Evolutionary conservation across 257 asterid genomes (phyloP).

Genomic region (Apocynum venetum): DNA sequence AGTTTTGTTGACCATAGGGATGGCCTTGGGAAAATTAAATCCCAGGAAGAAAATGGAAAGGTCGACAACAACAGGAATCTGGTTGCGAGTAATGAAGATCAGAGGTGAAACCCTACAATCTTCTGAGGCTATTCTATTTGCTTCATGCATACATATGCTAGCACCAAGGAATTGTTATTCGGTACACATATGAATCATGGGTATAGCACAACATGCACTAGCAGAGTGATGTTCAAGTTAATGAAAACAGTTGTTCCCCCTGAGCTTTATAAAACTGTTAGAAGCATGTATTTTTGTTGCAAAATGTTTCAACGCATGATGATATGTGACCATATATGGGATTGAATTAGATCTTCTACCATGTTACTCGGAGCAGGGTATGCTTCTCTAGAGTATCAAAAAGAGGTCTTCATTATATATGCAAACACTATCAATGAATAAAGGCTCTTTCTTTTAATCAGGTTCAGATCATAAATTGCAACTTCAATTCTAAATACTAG

Average conservation of each 20-base stretch:
- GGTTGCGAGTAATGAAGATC: conserved; percentile 6
- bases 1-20: neutral
- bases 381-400: neutral
- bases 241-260: neutral
- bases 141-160: neutral
- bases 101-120: neutral
- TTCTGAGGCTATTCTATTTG: neutral
- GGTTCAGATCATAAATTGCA: neutral
- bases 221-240: neutral
- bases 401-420: neutral
- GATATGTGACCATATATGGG: neutral
- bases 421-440: neutral
- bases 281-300: neutral
- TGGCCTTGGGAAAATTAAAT: neutral
- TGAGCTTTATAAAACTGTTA: neutral
- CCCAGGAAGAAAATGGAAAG: neutral
- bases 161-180: neutral
- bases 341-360: neutral
- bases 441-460: neutral
- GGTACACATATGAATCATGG: neutral
- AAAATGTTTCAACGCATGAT: conserved; percentile 3
- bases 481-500: neutral
- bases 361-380: neutral
- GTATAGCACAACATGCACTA: neutral
- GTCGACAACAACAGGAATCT: neutral